phyloP scores from a whole-genome alignment of 2,329 filamentous ascomycete species.

The Aspergillus sp. region DNA sequence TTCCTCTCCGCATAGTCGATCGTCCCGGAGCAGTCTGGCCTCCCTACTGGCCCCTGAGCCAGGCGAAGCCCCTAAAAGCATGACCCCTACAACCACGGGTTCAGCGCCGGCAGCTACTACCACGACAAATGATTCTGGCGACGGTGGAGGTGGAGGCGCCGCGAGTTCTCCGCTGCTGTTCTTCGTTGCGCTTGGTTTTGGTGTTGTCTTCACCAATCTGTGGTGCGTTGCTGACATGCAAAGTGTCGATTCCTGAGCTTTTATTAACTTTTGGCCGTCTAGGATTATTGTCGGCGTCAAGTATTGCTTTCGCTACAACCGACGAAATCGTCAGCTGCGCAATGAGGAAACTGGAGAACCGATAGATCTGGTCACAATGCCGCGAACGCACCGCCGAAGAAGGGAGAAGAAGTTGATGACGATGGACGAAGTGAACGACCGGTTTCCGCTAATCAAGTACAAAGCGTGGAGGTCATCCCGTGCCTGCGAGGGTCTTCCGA shows the following conservation, averaged over 20 bases:
- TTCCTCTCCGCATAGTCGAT: constrained; percentile 1
- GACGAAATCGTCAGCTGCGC: constrained; percentile 73
- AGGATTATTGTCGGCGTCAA: constrained; percentile 99
- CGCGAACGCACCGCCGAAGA: constrained; percentile 71
- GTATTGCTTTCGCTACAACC: constrained; percentile 98
- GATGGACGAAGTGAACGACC: constrained; percentile 97
- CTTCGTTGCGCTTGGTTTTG: constrained; percentile 92
- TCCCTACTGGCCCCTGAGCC: constrained; percentile 1
- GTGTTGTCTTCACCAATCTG: constrained; percentile 96
- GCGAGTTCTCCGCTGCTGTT: constrained; percentile 73
- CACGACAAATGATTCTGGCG: constrained; percentile 17
- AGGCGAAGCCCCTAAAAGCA: constrained; percentile 4
- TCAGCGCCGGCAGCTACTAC: constrained; percentile 17
- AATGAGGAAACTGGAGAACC: constrained; percentile 73
- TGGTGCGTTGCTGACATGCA: constrained; percentile 82
- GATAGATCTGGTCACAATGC: constrained; percentile 79
- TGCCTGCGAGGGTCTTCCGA: constrained; percentile 72
- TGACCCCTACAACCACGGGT: constrained; percentile 22
- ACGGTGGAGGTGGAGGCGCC: constrained; percentile 36
- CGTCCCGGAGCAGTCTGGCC: not conserved
- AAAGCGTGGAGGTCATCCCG: constrained; percentile 84
- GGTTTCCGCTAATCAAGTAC: constrained; percentile 93
- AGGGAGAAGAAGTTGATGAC: constrained; percentile 98
- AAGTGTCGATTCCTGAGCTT: no score
- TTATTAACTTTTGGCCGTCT: no score